These are phyloP conservation scores for Cytospora leucostoma DNA, from an alignment of 2,329 filamentous ascomycete genomes.

Conservation along the genomic window DNA sequence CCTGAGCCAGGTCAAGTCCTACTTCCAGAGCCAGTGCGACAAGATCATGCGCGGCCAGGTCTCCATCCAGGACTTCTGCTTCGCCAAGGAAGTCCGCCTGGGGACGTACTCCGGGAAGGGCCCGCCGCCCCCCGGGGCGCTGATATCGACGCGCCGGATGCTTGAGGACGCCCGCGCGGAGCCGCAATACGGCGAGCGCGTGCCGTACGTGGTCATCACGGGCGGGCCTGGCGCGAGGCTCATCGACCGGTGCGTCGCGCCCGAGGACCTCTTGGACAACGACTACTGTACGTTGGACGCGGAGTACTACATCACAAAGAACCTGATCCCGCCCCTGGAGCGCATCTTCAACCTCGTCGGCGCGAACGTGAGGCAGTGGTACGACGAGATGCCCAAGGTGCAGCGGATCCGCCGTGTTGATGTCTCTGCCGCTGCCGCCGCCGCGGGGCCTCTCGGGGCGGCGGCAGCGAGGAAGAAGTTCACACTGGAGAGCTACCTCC, in stretches of 20 bases:
- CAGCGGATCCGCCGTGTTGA: constrained; percentile 71
- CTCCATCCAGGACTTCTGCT: constrained; percentile 94
- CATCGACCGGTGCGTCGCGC: constrained; percentile 86
- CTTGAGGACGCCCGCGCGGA: constrained; percentile 81
- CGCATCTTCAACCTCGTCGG: constrained; percentile 96
- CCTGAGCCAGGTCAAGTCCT: constrained; percentile 82
- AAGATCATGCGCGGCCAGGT: constrained; percentile 91
- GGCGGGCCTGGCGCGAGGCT: constrained; percentile 84
- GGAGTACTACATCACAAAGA: constrained; percentile 97
- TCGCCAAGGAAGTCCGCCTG: constrained; percentile 87
- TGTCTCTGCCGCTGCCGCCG: constrained; percentile 33
- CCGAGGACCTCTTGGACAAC: constrained; percentile 77
- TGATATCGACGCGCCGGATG: constrained; percentile 87
- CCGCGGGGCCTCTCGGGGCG: constrained; percentile 24
- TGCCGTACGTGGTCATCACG: constrained; percentile 91
- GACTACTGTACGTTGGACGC: constrained; percentile 81
- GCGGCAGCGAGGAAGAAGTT: constrained; percentile 51
- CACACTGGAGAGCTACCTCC: constrained; percentile 95
- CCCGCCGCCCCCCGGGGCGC: constrained; percentile 78
- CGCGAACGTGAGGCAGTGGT: constrained; percentile 88
- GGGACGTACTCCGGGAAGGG: constrained; percentile 85
- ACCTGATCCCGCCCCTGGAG: constrained; percentile 90
- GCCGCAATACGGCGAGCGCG: constrained; percentile 91
- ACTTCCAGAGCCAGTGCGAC: constrained; percentile 85
- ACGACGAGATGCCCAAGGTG: constrained; percentile 93